A percentile compares a stretch with the other conserved stretches of the same genome.
phyloP scores from a whole-genome alignment of 345 rosid species.

The Euphorbia tirucalli region DNA sequence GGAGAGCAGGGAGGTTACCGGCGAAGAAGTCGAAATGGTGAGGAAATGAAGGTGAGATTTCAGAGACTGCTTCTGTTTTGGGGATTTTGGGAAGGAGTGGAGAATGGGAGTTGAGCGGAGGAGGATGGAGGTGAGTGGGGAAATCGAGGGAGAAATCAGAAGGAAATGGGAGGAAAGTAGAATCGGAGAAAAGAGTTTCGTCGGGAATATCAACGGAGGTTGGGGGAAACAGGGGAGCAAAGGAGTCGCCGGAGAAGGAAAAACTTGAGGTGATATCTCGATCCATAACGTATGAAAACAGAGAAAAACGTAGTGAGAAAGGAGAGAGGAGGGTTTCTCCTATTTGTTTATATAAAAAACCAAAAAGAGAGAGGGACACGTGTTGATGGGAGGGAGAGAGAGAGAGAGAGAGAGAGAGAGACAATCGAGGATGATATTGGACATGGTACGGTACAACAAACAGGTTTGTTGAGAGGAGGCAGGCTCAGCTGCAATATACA shows the following conservation, averaged over 20 bases:
- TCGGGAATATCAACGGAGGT: neutral
- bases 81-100: neutral
- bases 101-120: neutral
- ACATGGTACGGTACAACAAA: too few species aligned
- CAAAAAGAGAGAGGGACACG: too few species aligned
- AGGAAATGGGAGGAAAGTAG: slow-evolving; percentile 18
- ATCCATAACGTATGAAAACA: slow-evolving; percentile 7
- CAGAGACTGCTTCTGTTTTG: neutral
- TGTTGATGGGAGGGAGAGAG: too few species aligned
- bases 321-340: too few species aligned
- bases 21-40: slow-evolving; percentile 8
- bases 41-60: neutral
- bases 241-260: neutral
- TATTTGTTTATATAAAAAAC: too few species aligned
- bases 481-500: too few species aligned
- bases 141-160: neutral
- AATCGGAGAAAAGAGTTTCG: slow-evolving; percentile 15
- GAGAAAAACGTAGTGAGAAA: neutral
- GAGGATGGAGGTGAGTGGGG: too few species aligned
- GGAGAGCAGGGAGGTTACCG: neutral
- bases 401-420: neutral
- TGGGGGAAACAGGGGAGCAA: neutral
- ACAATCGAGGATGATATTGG: too few species aligned
- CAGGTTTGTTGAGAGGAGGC: too few species aligned
- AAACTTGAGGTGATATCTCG: neutral